Evolutionary conservation across 2,329 filamentous ascomycete species (phyloP), one percentile per base, ranked within the genome.

Genomic region (Cladosporium sp.): DNA sequence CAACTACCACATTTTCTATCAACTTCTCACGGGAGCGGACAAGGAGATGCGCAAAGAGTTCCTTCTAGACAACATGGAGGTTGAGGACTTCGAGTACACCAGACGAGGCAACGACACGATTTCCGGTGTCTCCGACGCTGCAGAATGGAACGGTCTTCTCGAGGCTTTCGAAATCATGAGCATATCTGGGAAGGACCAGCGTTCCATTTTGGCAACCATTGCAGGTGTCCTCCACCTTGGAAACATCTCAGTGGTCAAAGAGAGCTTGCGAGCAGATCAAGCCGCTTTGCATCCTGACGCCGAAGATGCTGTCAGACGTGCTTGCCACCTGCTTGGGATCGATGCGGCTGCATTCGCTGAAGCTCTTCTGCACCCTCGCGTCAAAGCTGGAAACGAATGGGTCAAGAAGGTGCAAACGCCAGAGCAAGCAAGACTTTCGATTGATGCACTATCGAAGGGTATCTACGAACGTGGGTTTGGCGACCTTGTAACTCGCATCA

Each of bases 321-420:
- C 95, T 64, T 93, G 92, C 75, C 82, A 85, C 14, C 91, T 98
- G 67, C 86, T 99, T 43, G 95, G 95, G 25, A 96, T 99, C 66
- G 88, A 97, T 76, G 86, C 89, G 1, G 82, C 86, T 32, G 91
- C 94, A 70, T 98, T 99, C 76, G 90, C 95, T 58, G 96, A 94
- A 79, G 93, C 92, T 0, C 82, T 99, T 5, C 83, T 99, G 13
- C 95, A 98, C 74, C 95, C 95, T 11, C 91, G 88, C 65, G 96
- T 99, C 48, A 97, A 97, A 79, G 95, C 95, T 49, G 95, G 95
- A 23, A 88, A 93, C 61, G 95, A 99, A 80, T 98, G 94, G 95
- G 95, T 99, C 2, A 93, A 98, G 76, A 99, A 98, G 77, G 93
- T 96, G 1, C 95, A 99, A 76, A 98, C 94, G 0, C 94, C 95